Base-by-base conservation (phyloP, 306 rosid genomes). In the Comarum palustre region DNA sequence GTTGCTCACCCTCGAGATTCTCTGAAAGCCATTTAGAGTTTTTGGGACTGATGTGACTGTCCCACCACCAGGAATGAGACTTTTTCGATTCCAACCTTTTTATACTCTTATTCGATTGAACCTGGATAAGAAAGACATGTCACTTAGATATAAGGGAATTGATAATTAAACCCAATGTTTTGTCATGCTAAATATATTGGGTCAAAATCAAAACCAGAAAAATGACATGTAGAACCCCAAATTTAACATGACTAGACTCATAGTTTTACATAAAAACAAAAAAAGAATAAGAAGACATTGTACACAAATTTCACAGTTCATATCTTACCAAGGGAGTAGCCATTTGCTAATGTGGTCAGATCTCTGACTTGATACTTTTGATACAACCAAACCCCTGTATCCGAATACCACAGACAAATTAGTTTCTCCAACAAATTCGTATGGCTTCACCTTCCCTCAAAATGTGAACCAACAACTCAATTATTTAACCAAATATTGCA, bases 61-160 rank as follows among this genome's bases (percentile, higher is more conserved):
- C 99, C 99, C 99, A 95, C 99, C 99, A 88, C 93, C 96, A 86
- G 8, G 96, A 88, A 82, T 88, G 96, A 36, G 96, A 84, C 77
- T 87, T 91, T 48, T 77, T 87, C 66, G 93, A 82, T 59, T 88
- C 96, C 50, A 78, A 43, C 78, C 97, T 88, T 84, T 60, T 88
- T 80, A 88, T 80, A 11, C 51, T 82, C 83, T 88, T 85, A 55
- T 27, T 75, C 47, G 81, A 75, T 34, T 68, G 74, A 61, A 29
- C 79, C 97, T 89, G 84, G 79, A 58, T 19, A 48, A 51, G 17
- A 62, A 51, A n/a, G 8, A 69, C 25, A 69, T 51, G 13, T 51
- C 27, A 16, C 0, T 66, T 66, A 73, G 20, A 60, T 48, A 16
- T 14, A 27, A 59, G 51, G 20, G 8, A 24, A n/a, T 43, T 10